Percentiles rank a stretch among this genome's conserved stretches.
Conservation (phyloP, 2,329 filamentous ascomycete genomes). For the Corniculantispora saksenae region DNA sequence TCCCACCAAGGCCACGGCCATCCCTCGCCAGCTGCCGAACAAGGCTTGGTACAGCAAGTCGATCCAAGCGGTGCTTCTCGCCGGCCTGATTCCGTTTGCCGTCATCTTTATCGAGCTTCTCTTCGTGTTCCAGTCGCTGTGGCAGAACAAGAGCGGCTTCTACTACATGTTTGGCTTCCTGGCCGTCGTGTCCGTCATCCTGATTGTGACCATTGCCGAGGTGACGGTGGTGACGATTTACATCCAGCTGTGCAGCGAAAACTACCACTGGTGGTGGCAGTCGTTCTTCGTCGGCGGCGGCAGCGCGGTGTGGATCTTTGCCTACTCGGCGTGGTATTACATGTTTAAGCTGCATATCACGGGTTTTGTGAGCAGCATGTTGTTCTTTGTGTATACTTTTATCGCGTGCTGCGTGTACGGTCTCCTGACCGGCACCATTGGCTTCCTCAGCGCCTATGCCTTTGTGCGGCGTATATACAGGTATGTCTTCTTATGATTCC, state of each 20-base stretch:
- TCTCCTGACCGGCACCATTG: constrained; percentile 78
- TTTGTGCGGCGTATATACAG: constrained; percentile 82
- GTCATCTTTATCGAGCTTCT: constrained; percentile 87
- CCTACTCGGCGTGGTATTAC: constrained; percentile 85
- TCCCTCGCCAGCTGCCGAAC: constrained; percentile 72
- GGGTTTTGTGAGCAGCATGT: constrained; percentile 74
- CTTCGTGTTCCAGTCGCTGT: constrained; percentile 83
- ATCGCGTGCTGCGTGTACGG: constrained; percentile 81
- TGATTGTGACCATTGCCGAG: constrained; percentile 77
- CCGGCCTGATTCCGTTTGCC: constrained; percentile 79
- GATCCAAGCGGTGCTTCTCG: constrained; percentile 65
- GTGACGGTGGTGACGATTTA: constrained; percentile 84
- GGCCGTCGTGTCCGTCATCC: constrained; percentile 69
- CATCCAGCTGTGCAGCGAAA: constrained; percentile 79
- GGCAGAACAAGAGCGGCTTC: constrained; percentile 88
- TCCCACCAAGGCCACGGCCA: constrained; percentile 72
- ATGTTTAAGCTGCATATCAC: constrained; percentile 76
- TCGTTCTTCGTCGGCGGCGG: constrained; percentile 78
- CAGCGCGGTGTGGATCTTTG: constrained; percentile 78
- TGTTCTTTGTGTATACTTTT: constrained; percentile 85
- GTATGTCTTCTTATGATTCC: neutral
- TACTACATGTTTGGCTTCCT: constrained; percentile 92
- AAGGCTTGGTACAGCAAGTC: constrained; percentile 75
- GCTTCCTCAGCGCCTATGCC: constrained; percentile 79
- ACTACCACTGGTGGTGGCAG: constrained; percentile 93